These are phyloP conservation scores for Venturia pyrina DNA, from an alignment of 2,329 filamentous ascomycete species.

Conservation along the genomic window DNA sequence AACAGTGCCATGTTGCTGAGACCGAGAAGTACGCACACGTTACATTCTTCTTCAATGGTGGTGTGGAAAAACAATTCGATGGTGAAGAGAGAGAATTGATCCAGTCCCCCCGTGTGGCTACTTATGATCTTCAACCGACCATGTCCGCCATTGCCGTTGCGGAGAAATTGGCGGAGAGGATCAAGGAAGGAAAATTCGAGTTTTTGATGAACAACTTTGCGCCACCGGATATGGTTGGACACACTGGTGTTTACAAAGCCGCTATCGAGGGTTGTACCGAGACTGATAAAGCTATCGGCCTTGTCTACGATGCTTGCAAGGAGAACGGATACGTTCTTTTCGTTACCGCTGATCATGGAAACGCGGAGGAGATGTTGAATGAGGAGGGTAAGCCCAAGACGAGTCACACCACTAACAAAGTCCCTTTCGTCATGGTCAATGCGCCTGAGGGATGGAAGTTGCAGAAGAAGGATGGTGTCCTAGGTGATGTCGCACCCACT, in stretches of 20 bases:
- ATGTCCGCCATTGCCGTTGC: conserved; percentile 92
- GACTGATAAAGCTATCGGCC: conserved; percentile 88
- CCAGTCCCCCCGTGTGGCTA: conserved; percentile 86
- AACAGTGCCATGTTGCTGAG: conserved; percentile 95
- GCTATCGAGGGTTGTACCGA: conserved; percentile 75
- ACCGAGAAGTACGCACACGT: conserved; percentile 99
- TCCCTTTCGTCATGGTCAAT: conserved; percentile 97
- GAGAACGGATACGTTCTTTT: conserved; percentile 88
- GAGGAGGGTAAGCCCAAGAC: conserved; percentile 94
- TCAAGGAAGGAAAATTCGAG: conserved; percentile 76
- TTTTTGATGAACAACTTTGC: conserved; percentile 99
- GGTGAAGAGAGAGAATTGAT: conserved; percentile 91
- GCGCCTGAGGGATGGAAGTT: conserved; percentile 82
- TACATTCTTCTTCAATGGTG: conserved; percentile 99
- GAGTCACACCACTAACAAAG: conserved; percentile 94
- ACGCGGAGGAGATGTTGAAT: conserved; percentile 99
- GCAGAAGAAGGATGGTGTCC: conserved; percentile 75
- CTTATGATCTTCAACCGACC: conserved; percentile 88
- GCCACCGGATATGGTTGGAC: conserved; percentile 97
- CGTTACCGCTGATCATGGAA: conserved; percentile 93
- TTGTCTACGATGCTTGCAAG: conserved; percentile 89
- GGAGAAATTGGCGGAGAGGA: conserved; percentile 78
- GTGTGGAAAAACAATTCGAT: conserved; percentile 91
- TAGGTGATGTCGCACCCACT: conserved; percentile 96
- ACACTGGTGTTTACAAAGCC: conserved; percentile 94